Conservation (phyloP, 2,329 filamentous ascomycete genomes). For the Pyrenophora tritici-repentis region DNA sequence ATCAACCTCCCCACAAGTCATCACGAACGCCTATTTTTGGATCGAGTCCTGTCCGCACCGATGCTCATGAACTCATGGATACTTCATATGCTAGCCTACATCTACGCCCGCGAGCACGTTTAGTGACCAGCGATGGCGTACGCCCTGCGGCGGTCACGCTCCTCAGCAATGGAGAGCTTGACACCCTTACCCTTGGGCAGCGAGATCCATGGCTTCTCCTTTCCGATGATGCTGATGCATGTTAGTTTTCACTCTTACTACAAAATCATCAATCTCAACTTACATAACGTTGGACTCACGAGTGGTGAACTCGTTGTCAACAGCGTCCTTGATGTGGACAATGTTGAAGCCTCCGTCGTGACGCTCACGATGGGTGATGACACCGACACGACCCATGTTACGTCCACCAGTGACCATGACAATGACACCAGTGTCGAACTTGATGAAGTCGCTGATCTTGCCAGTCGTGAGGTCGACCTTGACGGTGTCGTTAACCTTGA, state of each 20-base stretch:
- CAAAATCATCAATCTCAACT: conserved; percentile 11
- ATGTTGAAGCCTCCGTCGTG: conserved; percentile 99
- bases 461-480: conserved; percentile 97
- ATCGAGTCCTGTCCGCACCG: conserved; percentile 30
- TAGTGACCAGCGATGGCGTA: conserved; percentile 60
- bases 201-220: conserved; percentile 99
- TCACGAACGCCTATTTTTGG: conserved; percentile 44
- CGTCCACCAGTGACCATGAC: conserved; percentile 99
- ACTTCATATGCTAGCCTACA: conserved; percentile 34
- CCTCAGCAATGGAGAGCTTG: conserved; percentile 95
- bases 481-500: conserved; percentile 99
- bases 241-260: conserved; percentile 15
- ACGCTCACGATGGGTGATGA: conserved; percentile 99
- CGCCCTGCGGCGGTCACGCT: conserved; percentile 95
- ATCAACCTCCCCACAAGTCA: conserved; percentile 39
- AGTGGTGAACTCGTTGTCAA: conserved; percentile 99
- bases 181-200: conserved; percentile 99
- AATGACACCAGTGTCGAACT: conserved; percentile 97
- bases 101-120: conserved; percentile 24
- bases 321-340: conserved; percentile 99
- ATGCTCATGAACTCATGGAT: conserved; percentile 34
- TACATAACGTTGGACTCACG: conserved; percentile 97
- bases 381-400: conserved; percentile 99
- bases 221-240: conserved; percentile 74
- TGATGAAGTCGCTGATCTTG: conserved; percentile 98